Evolutionary conservation across 371 early-diverging fungal species (phyloP), one percentile per base, ranked within the genome.

Genomic region (Conidiobolus incongruus): DNA sequence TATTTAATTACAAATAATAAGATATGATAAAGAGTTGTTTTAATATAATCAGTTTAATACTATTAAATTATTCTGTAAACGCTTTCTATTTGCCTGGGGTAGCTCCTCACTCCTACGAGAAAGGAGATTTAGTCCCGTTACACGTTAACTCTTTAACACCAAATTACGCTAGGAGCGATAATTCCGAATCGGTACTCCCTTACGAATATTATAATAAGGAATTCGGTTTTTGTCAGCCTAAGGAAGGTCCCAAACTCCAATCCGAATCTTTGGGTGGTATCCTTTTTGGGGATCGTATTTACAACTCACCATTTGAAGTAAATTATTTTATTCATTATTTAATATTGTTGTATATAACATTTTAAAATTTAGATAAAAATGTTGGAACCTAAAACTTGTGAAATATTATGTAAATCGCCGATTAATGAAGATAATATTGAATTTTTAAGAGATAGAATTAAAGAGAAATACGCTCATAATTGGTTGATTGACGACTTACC

Each of bases 251-350:
- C 21, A 59, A 71, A 50, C 57, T 70, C 6, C 75, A 78, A 49
- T 51, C 76, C 7, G 96, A 90, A 65, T 74, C 73, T 2, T 66
- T 95, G 42, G 96, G 96, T 17, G 71, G 75, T 45, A 81, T 91
- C 33, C 61, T 95, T 30, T 89, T 89, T 69, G 96, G 96, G n/a
- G 94, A 95, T 51, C 75, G 96, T 32, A 81, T 95, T 49, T 84
- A 72, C 48, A 73, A 65, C 33, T 87, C 92, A 2, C 66, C 70
- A 6, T 88, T 83, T 52, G 57, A 83, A 63, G 79, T 82, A 71
- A 11, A 38, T 17, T 23, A 3, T 20, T 30, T 22, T 6, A 24
- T 35, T 20, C 13, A 16, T 13, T 19, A 35, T 11, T 29, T 20
- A 19, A 22, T n/a, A 20, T 29, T n/a, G 2, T 24, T 13, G 6